Evolutionary conservation across 1,139 yeast species (phyloP).

Genomic region (Groenewaldozyma sp.): DNA sequence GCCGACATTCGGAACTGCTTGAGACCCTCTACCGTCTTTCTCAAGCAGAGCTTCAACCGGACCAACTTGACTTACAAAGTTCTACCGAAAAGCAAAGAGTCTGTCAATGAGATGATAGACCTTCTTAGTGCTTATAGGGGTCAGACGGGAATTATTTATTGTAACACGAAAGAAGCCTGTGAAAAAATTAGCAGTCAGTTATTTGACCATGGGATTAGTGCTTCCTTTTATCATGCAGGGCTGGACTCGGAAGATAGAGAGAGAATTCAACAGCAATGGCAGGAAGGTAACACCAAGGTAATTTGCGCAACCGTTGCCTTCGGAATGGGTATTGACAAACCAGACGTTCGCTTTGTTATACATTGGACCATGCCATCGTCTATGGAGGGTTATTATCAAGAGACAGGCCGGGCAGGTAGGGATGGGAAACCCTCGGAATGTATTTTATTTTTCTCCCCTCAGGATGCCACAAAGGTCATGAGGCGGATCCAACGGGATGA

Average conservation of each 20-base stretch:
- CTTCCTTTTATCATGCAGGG: slow-evolving; percentile 89
- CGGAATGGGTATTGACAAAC: slow-evolving; percentile 95
- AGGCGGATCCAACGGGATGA: slow-evolving; percentile 70
- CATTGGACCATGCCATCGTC: slow-evolving; percentile 80
- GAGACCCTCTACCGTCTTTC: slow-evolving; percentile 34
- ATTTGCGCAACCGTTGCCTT: slow-evolving; percentile 77
- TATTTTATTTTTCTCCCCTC: slow-evolving; percentile 50
- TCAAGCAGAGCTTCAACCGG: slow-evolving; percentile 75
- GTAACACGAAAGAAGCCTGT: slow-evolving; percentile 83
- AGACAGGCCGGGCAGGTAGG: slow-evolving; percentile 93
- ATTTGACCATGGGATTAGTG: slow-evolving; percentile 48
- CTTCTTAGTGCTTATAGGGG: slow-evolving; percentile 46
- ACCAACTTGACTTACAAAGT: slow-evolving; percentile 79
- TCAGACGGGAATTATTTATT: slow-evolving; percentile 83
- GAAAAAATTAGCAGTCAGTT: slow-evolving; percentile 69
- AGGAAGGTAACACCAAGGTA: slow-evolving; percentile 45
- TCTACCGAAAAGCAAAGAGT: slow-evolving; percentile 46
- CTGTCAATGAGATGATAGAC: slow-evolving; percentile 39
- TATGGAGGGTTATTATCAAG: slow-evolving; percentile 86
- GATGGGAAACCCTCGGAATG: slow-evolving; percentile 77
- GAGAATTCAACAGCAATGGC: slow-evolving; percentile 73
- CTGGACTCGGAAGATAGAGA: slow-evolving; percentile 71
- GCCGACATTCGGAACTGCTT: slow-evolving; percentile 53
- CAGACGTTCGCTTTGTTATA: slow-evolving; percentile 80
- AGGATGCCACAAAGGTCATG: slow-evolving; percentile 41